A percentile compares a stretch with the other conserved stretches of the same genome.
phyloP scores from a whole-genome alignment of 23 red algal genomes.

The Gracilariopsis chorda region DNA sequence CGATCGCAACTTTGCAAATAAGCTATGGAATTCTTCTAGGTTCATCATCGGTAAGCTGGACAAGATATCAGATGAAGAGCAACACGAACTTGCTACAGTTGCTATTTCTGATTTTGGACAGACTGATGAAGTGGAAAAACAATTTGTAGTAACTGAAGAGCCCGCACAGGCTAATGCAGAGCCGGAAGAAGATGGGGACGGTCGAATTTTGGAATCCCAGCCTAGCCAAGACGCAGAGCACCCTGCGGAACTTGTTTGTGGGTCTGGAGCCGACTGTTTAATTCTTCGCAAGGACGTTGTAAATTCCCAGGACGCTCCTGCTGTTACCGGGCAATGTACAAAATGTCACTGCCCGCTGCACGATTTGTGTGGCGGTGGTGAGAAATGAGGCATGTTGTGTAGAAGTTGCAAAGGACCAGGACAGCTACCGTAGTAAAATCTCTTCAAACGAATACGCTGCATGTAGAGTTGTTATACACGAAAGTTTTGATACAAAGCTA shows the following conservation, averaged over 20 bases:
- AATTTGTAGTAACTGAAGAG: constrained; percentile 34
- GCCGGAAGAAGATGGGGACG: constrained; percentile 56
- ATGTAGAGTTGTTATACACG: too few relatives aligned
- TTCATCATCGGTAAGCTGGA: constrained; percentile 79
- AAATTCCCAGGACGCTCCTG: too few relatives aligned
- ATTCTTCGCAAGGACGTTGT: too few relatives aligned
- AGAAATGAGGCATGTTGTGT: too few relatives aligned
- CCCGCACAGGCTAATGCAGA: background rate
- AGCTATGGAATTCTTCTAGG: constrained; percentile 94
- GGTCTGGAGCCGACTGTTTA: too few relatives aligned
- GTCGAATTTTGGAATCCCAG: constrained; percentile 77
- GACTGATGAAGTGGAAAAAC: constrained; percentile 10
- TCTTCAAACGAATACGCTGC: too few relatives aligned
- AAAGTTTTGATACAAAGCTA: too few relatives aligned
- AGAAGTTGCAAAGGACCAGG: too few relatives aligned
- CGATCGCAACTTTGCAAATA: constrained; percentile 99
- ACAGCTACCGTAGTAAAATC: too few relatives aligned
- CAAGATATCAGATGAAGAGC: constrained; percentile 45
- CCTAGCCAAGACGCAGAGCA: constrained; percentile 94
- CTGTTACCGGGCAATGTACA: too few relatives aligned
- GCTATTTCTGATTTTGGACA: constrained; percentile 15
- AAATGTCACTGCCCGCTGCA: too few relatives aligned
- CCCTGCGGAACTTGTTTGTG: constrained; percentile 92
- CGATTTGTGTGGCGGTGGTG: too few relatives aligned
- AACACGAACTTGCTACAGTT: background rate